Evolutionary conservation across 2,329 filamentous ascomycete species (phyloP).

Genomic region (Aspergillus intermedius): DNA sequence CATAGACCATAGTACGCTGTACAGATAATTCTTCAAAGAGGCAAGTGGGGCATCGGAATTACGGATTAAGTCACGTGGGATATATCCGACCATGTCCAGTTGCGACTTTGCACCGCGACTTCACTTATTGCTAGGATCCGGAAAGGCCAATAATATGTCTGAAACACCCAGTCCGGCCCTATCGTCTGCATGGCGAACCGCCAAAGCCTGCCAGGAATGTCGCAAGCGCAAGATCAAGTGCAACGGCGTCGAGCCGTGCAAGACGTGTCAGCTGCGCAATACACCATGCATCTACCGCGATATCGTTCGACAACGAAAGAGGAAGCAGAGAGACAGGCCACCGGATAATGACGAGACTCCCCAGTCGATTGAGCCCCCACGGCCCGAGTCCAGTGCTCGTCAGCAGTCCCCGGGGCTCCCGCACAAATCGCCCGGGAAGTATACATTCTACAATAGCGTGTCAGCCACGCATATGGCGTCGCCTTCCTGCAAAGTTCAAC

Average conservation of each 20-base stretch:
- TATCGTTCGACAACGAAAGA: slow-evolving; percentile 30
- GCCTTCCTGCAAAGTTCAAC: slow-evolving; percentile 39
- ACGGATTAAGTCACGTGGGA: slow-evolving; percentile 7
- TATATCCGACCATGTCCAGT: slow-evolving; percentile 6
- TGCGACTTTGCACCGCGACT: no score
- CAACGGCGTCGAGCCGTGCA: slow-evolving; percentile 35
- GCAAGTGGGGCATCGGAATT: slow-evolving; percentile 9
- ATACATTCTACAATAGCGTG: slow-evolving; percentile 38
- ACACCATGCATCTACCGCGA: slow-evolving; percentile 33
- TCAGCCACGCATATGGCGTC: slow-evolving; percentile 43
- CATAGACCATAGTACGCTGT: no score
- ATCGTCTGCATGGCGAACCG: slow-evolving; percentile 26
- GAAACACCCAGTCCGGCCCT: slow-evolving; percentile 14
- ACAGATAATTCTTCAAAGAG: no score
- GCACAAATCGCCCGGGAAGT: slow-evolving; percentile 9
- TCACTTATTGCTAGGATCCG: background rate
- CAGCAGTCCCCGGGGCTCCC: slow-evolving; percentile 10
- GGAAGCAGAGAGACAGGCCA: slow-evolving; percentile 18
- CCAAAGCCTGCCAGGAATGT: slow-evolving; percentile 38
- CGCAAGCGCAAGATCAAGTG: slow-evolving; percentile 38
- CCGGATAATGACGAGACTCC: background rate
- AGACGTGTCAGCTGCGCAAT: slow-evolving; percentile 30
- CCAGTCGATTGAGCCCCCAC: slow-evolving; percentile 2
- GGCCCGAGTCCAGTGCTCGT: slow-evolving; percentile 9
- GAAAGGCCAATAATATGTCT: slow-evolving; percentile 14